Base-by-base conservation (phyloP, 495 filamentous ascomycete genomes). In the Pyronema domesticum region DNA sequence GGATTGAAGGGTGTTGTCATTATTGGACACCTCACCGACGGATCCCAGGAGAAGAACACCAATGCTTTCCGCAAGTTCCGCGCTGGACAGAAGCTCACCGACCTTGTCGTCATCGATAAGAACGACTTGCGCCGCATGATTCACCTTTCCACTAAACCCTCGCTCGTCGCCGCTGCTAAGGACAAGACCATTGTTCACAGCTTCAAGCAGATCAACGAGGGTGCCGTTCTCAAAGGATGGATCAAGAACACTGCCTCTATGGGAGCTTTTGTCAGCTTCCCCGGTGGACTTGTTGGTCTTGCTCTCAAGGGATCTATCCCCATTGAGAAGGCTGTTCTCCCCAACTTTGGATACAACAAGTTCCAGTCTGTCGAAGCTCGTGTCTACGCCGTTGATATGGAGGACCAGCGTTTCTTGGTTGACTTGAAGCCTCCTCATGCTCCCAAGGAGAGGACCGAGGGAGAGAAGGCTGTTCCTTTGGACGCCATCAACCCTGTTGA, bases 51-150 rank as follows among this genome's bases (percentile, higher is more conserved):
- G 51, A 95, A 94, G 69, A 81, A 80, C 51, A 71, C 72, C 49
- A 81, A 81, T 9, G 75, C 80, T 10, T 71, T 89, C 55, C 86
- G 83, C 58, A 83, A 81, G 62, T 78, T 94, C 42, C 77, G 83
- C 48, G 80, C 87, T 47, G 87, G 85, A 15, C 86, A 94, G 64
- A 81, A 73, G 34, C 70, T 95, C 53, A 76, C 77, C 18, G 83
- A 93, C n/a, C 71, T 98, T n/a, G 71, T 91, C 23, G 76, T 95
- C 23, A 65, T 96, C 18, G 78, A 82, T 46, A 94, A 89, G 61
- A 74, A 84, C 50, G 79, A 85, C 57, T 73, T 73, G 30, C 86
- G 80, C 46, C 77, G 78, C 30, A 74, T 82, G 33, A 79, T 95
- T 61, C 73, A 74, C 23, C 72, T 98, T 9, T 81, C 83, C 2